These are phyloP conservation scores for Cystofilobasidium macerans DNA, from an alignment of 768 basidiomycete genomes.

Conservation along the genomic window DNA sequence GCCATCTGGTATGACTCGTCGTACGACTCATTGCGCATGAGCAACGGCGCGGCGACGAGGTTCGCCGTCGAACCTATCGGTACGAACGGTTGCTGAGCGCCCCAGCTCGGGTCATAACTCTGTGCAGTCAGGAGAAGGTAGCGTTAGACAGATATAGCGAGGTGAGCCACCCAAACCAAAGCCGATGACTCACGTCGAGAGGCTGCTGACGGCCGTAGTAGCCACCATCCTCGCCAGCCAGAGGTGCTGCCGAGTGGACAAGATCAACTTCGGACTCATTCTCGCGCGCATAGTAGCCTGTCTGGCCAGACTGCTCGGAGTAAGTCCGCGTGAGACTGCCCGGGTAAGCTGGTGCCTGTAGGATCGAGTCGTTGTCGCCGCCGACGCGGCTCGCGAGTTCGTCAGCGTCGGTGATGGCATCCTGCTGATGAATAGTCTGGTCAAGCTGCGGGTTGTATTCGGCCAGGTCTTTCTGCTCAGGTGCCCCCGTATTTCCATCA, in stretches of 20 bases:
- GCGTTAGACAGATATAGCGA: not conserved
- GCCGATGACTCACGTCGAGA: not conserved
- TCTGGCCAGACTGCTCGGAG: not conserved
- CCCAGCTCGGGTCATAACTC: not conserved
- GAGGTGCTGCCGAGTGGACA: slow-evolving; percentile 15
- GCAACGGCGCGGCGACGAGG: slow-evolving; percentile 3
- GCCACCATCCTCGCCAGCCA: not conserved
- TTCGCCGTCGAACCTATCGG: not conserved
- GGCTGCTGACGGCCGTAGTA: slow-evolving; percentile 8
- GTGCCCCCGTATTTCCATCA: not conserved
- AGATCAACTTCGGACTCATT: slow-evolving; percentile 17
- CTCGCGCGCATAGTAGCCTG: not conserved
- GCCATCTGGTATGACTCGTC: slow-evolving; percentile 13
- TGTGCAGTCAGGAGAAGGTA: not conserved
- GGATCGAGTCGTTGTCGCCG: slow-evolving; percentile 16
- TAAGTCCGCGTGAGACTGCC: not conserved
- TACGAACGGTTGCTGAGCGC: not conserved
- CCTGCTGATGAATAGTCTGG: slow-evolving; percentile 1
- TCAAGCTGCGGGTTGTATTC: slow-evolving; percentile 21
- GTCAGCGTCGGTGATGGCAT: not conserved
- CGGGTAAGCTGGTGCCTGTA: not conserved
- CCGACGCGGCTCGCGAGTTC: slow-evolving; percentile 3
- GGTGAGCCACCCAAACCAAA: not conserved
- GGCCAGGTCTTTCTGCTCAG: slow-evolving; percentile 8
- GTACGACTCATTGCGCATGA: not conserved